A percentile compares a stretch with the other conserved stretches of the same genome.
These are phyloP conservation scores for Neurospora discreta DNA, from an alignment of 495 filamentous ascomycete genomes.

Conservation along the genomic window DNA sequence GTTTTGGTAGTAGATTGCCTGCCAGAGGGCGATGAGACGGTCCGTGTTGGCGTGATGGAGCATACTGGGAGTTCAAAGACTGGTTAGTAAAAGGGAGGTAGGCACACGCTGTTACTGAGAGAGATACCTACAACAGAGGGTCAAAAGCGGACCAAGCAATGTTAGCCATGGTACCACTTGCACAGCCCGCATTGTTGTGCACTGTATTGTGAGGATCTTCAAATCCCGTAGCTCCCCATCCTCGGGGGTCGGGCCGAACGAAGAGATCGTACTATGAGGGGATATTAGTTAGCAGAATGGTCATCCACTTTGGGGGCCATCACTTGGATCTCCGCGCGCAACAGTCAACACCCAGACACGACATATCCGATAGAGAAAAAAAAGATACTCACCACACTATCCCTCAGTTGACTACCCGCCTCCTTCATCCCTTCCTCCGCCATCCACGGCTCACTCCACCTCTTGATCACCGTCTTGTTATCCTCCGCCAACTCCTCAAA, in stretches of 20 bases:
- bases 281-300: background rate
- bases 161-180: conserved; percentile 16
- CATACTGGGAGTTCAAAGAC: conserved; percentile 14
- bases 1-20: conserved; percentile 22
- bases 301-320: background rate
- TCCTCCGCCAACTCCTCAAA: background rate
- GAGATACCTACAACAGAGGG: conserved; percentile 24
- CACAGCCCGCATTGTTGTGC: conserved; percentile 22
- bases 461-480: background rate
- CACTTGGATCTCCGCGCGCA: background rate
- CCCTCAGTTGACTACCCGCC: background rate
- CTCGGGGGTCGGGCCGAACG: conserved; percentile 11
- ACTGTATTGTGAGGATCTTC: conserved; percentile 27
- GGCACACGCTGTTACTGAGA: background rate
- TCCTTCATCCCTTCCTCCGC: background rate
- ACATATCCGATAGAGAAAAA: background rate
- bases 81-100: too few species aligned
- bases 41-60: conserved; percentile 38
- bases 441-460: background rate
- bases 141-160: conserved; percentile 26
- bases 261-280: conserved; percentile 26
- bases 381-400: background rate
- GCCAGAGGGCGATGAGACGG: conserved; percentile 35
- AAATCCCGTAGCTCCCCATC: conserved; percentile 18
- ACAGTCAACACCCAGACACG: background rate